These are phyloP conservation scores for Sporothrix phasma DNA, from an alignment of 2,329 filamentous ascomycete genomes.

Conservation along the genomic window DNA sequence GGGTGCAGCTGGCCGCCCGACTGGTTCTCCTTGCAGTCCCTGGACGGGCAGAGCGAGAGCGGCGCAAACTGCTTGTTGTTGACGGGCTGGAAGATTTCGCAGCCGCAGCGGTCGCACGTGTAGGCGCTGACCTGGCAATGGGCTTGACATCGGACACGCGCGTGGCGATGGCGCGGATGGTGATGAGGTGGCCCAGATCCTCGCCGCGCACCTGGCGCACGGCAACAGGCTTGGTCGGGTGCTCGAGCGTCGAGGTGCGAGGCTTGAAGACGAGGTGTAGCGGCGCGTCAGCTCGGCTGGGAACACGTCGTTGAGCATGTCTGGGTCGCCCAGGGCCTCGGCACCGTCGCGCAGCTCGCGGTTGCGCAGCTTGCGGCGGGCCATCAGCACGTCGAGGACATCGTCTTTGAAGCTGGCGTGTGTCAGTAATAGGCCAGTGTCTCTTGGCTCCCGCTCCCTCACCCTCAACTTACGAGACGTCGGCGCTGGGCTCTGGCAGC, in stretches of 20 bases:
- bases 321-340: constrained; percentile 54
- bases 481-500: constrained; percentile 67
- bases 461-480: constrained; percentile 46
- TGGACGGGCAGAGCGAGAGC: constrained; percentile 73
- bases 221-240: constrained; percentile 58
- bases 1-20: constrained; percentile 88
- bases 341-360: constrained; percentile 60
- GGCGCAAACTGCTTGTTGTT: constrained; percentile 85
- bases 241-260: constrained; percentile 59
- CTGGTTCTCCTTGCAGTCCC: constrained; percentile 84
- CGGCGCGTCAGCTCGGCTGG: constrained; percentile 84
- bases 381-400: constrained; percentile 93
- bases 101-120: constrained; percentile 91
- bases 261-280: constrained; percentile 98
- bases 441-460: too few species aligned
- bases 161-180: constrained; percentile 85
- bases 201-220: constrained; percentile 89
- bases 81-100: constrained; percentile 95
- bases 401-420: constrained; percentile 74
- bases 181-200: constrained; percentile 87
- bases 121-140: constrained; percentile 95
- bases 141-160: constrained; percentile 97
- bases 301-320: constrained; percentile 65
- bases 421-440: constrained; percentile 26
- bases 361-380: constrained; percentile 78